Conservation (phyloP, 2,329 filamentous ascomycete species). For the Stemphylium beticola region DNA sequence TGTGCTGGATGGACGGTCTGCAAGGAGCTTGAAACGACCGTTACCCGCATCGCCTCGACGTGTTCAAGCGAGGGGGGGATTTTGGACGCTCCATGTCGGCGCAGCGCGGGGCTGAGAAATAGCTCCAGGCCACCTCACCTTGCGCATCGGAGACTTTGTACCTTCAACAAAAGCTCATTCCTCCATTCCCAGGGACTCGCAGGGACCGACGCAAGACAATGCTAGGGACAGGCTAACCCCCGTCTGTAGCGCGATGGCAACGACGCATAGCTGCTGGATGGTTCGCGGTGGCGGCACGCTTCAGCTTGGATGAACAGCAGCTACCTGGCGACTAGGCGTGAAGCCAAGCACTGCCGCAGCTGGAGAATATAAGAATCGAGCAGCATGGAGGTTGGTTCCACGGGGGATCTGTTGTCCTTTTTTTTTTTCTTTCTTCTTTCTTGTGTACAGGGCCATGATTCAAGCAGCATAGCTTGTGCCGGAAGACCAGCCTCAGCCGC, state of each 20-base stretch:
- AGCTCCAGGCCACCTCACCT: conserved; percentile 31
- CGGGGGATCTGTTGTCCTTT: not conserved
- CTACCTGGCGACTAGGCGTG: conserved; percentile 24
- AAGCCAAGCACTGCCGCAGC: conserved; percentile 31
- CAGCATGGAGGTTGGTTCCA: conserved; percentile 2
- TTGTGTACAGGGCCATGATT: conserved; percentile 7
- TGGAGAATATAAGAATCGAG: conserved; percentile 2
- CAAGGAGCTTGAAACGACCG: conserved; percentile 31
- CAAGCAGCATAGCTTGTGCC: conserved; percentile 11
- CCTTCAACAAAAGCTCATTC: conserved; percentile 36
- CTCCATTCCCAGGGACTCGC: conserved; percentile 32
- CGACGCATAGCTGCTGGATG: conserved; percentile 31
- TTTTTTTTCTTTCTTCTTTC: not conserved
- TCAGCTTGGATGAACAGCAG: conserved; percentile 41
- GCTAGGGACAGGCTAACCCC: conserved; percentile 27
- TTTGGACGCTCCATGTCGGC: conserved; percentile 32
- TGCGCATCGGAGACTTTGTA: conserved; percentile 28
- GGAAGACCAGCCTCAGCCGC: conserved; percentile 23
- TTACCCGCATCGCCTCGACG: conserved; percentile 23
- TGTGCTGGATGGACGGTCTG: conserved; percentile 32
- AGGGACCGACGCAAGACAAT: conserved; percentile 24
- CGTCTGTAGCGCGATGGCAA: conserved; percentile 26
- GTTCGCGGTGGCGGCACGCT: conserved; percentile 33
- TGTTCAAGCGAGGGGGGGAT: conserved; percentile 21
- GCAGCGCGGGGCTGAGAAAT: conserved; percentile 30